Conservation (phyloP, 805 yeast genomes). For the Debaryomyces castellii region DNA sequence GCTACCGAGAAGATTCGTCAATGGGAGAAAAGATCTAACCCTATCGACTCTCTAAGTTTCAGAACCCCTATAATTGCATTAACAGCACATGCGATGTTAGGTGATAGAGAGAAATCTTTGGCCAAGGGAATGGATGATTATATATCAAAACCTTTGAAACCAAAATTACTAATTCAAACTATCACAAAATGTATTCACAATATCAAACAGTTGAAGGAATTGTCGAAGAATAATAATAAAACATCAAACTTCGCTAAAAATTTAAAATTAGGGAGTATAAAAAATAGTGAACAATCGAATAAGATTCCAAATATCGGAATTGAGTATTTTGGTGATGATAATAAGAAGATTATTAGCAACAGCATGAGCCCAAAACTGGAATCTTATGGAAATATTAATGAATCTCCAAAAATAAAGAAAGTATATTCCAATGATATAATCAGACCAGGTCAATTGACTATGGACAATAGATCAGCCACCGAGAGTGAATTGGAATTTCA, state of each 20-base stretch:
- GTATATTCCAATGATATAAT: slow-evolving; percentile 30
- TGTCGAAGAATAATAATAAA: slow-evolving; percentile 47
- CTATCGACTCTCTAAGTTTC: slow-evolving; percentile 65
- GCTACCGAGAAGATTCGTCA: slow-evolving; percentile 84
- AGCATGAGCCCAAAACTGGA: slow-evolving; percentile 13
- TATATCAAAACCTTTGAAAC: slow-evolving; percentile 83
- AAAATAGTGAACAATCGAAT: slow-evolving; percentile 16
- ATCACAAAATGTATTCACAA: slow-evolving; percentile 80
- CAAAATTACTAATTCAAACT: slow-evolving; percentile 78
- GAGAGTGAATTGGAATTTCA: slow-evolving; percentile 26
- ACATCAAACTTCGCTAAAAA: slow-evolving; percentile 47
- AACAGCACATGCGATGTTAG: slow-evolving; percentile 94
- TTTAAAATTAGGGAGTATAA: slow-evolving; percentile 36
- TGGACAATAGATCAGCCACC: slow-evolving; percentile 32
- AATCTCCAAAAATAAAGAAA: slow-evolving; percentile 22
- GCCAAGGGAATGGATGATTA: slow-evolving; percentile 93
- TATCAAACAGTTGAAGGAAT: slow-evolving; percentile 59
- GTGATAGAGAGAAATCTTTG: slow-evolving; percentile 82
- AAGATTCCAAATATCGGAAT: slow-evolving; percentile 10
- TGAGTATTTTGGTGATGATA: slow-evolving; percentile 14
- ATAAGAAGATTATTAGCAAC: slow-evolving; percentile 6
- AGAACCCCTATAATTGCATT: slow-evolving; percentile 87
- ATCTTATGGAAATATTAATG: slow-evolving; percentile 11
- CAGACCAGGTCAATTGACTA: slow-evolving; percentile 32
- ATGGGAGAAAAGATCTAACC: slow-evolving; percentile 81